Base-by-base conservation (phyloP, 2,329 filamentous ascomycete species). In the Fusarium xyrophilum region DNA sequence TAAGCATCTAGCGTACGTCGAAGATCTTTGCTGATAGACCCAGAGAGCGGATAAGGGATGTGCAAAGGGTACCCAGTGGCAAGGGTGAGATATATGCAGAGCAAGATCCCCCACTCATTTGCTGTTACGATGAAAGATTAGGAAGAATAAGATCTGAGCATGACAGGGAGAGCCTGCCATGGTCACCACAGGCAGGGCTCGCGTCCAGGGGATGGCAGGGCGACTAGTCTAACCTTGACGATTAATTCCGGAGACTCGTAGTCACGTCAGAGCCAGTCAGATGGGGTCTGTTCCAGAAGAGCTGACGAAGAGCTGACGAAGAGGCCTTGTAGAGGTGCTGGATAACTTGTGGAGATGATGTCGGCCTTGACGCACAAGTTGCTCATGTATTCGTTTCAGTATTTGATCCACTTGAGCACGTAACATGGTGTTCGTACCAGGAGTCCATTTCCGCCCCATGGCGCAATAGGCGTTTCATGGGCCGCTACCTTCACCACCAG, bases 401-500 rank as follows among this genome's bases (percentile, higher is more conserved):
- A 36, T 36, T 12, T 5, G 35, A 36, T 36, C 4, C 19, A 11
- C 6, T 36, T 36, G 17, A 19, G 35, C 11, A 12, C 35, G 11
- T 19, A 36, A 36, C 17, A 7, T 11, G 17, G 11, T 11, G 35
- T n/a, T 36, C 6, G 33, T n/a, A 17, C 17, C n/a, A 35, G 10
- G 5, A n/a, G 11, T 36, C 11, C 5, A 36, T 5, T 36, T 19
- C 17, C 17, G 17, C 9, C 33, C 10, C 11, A 12, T 7, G 33
- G 48, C 17, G 56, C 51, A 25, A 67, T 67, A 14, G 60, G 48
- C 8, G 60, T 58, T 9, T 67, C 63, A 14, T 66, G 62, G 62
- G 38, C 56, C 9, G 62, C 62, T 14, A 46, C 66, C 11, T 60
- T 56, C 8, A 15, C 66, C 7, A 62, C 62, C 19, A 50, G 28